phyloP scores from a whole-genome alignment of 371 early-diverging fungal genomes.

The Smittium culicis region DNA sequence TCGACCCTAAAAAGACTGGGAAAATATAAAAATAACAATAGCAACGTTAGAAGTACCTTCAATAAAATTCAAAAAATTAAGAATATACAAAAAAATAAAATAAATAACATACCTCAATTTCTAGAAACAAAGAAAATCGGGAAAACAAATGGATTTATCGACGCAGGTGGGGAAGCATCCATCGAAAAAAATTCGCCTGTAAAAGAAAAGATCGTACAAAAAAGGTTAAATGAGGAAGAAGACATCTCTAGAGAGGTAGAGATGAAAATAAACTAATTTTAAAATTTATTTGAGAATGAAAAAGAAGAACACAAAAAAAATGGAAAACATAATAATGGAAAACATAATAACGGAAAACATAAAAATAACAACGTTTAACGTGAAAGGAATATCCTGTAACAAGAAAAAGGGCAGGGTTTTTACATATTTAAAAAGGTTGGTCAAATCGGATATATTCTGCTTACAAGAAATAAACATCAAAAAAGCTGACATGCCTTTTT shows the following conservation, averaged over 20 bases:
- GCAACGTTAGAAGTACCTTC: neutral
- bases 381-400: neutral
- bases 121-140: neutral
- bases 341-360: neutral
- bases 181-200: neutral
- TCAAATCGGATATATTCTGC: neutral
- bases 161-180: neutral
- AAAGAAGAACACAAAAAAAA: neutral
- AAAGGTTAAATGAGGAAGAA: neutral
- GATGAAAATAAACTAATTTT: neutral
- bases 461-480: slow-evolving; percentile 8
- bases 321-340: neutral
- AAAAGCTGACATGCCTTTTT: neutral
- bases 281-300: neutral
- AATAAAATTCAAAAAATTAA: slow-evolving; percentile 5
- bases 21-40: neutral
- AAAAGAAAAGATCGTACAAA: neutral
- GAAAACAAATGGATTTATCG: neutral
- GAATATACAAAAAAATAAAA: neutral
- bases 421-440: neutral
- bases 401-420: neutral
- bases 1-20: neutral
- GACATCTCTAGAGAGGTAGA: neutral
- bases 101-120: neutral
- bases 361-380: neutral